Evolutionary conservation across 257 asterid genomes (phyloP).

Genomic region (Coffea eugenioides): DNA sequence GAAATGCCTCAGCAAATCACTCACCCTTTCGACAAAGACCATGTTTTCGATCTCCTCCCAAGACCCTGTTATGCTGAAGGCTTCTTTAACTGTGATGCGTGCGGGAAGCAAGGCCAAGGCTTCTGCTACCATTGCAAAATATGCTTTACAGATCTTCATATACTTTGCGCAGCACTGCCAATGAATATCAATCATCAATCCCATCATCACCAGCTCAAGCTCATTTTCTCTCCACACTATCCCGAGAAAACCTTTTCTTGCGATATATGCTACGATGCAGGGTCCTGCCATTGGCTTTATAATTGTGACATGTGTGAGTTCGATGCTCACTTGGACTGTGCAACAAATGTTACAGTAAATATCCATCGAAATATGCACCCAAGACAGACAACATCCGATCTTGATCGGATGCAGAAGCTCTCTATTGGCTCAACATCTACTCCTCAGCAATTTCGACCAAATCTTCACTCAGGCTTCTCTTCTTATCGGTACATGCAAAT

Average conservation of each 20-base stretch:
- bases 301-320: conserved; percentile 48
- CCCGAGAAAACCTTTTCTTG: conserved; percentile 39
- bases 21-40: conserved; percentile 44
- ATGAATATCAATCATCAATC: conserved; percentile 17
- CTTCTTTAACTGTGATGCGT: conserved; percentile 53
- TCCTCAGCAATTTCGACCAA: conserved; percentile 3
- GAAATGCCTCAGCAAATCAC: conserved; percentile 46
- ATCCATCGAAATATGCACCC: neutral
- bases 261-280: conserved; percentile 36
- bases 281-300: conserved; percentile 47
- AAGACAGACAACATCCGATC: neutral
- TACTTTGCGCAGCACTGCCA: conserved; percentile 44
- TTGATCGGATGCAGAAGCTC: too few species aligned
- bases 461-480: too few species aligned
- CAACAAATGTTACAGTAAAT: conserved; percentile 10
- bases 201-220: conserved; percentile 40
- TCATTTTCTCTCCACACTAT: conserved; percentile 44
- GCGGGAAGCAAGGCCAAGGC: conserved; percentile 40
- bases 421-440: conserved; percentile 14
- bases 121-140: conserved; percentile 45
- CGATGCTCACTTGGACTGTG: conserved; percentile 49
- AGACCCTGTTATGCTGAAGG: conserved; percentile 50
- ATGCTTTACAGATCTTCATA: conserved; percentile 50
- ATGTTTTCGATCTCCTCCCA: conserved; percentile 37
- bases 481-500: too few species aligned